Evolutionary conservation across 2,329 filamentous ascomycete species (phyloP).

Genomic region (Clonostachys solani): DNA sequence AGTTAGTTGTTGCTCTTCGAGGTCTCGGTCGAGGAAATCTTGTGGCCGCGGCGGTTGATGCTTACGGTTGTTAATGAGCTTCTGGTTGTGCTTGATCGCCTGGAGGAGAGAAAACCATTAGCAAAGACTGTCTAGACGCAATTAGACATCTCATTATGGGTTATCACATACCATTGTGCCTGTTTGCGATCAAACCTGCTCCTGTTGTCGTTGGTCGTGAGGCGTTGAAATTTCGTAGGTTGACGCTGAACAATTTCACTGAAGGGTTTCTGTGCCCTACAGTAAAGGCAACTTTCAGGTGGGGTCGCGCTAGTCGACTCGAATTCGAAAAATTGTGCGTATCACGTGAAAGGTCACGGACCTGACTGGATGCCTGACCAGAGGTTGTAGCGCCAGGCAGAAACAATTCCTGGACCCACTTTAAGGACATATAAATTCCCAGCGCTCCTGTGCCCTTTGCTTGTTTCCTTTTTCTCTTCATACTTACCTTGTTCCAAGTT

Average conservation of each 20-base stretch:
- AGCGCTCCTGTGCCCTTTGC: neutral
- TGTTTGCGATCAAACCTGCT: conserved; percentile 47
- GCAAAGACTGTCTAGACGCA: conserved; percentile 3
- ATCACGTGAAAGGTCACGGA: conserved; percentile 11
- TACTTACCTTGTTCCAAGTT: conserved; percentile 46
- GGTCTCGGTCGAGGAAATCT: neutral
- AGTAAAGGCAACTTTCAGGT: conserved; percentile 21
- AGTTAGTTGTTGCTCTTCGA: conserved; percentile 29
- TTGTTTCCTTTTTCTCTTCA: conserved; percentile 30
- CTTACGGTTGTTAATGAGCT: conserved; percentile 94
- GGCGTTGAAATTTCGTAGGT: conserved; percentile 31
- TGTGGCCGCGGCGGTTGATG: conserved; percentile 15
- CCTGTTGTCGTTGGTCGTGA: conserved; percentile 34
- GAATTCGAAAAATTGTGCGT: conserved; percentile 3
- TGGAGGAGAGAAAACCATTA: conserved; percentile 31
- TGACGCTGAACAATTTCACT: conserved; percentile 33
- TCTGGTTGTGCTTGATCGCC: conserved; percentile 99
- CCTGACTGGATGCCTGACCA: conserved; percentile 5
- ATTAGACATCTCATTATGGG: neutral
- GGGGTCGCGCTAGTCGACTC: conserved; percentile 10
- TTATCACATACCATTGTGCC: conserved; percentile 42
- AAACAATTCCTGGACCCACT: neutral
- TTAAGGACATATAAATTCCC: conserved; percentile 23
- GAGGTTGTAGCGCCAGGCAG: conserved; percentile 13
- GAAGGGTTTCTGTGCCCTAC: conserved; percentile 38